Evolutionary conservation across 805 yeast genomes (phyloP).

Genomic region (Blastobotrys parvus): DNA sequence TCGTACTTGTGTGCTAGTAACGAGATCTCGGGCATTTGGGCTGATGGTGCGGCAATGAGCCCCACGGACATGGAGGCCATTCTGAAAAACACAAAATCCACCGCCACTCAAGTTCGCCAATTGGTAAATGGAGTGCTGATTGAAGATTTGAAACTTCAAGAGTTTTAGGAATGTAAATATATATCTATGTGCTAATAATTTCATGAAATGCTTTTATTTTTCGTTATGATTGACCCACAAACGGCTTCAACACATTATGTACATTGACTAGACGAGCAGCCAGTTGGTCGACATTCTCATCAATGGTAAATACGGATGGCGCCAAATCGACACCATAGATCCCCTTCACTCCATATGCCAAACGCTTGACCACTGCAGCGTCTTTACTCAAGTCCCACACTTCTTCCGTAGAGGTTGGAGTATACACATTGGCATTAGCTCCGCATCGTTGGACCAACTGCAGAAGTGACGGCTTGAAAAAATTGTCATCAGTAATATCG

Average conservation of each 20-base stretch:
- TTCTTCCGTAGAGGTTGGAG: slow-evolving; percentile 17
- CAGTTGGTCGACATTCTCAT: slow-evolving; percentile 26
- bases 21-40: slow-evolving; percentile 48
- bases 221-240: too few species aligned
- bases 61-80: slow-evolving; percentile 21
- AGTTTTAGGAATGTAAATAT: too few species aligned
- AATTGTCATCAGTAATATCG: slow-evolving; percentile 27
- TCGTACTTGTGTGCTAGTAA: slow-evolving; percentile 41
- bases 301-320: slow-evolving; percentile 35
- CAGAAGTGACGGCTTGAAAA: slow-evolving; percentile 28
- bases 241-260: slow-evolving; percentile 25
- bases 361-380: slow-evolving; percentile 17
- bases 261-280: slow-evolving; percentile 24
- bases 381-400: slow-evolving; percentile 19
- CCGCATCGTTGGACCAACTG: slow-evolving; percentile 17
- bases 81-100: slow-evolving; percentile 34
- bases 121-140: slow-evolving; percentile 40
- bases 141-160: slow-evolving; percentile 11
- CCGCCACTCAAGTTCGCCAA: slow-evolving; percentile 36
- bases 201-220: too few species aligned
- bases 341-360: slow-evolving; percentile 22
- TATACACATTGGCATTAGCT: slow-evolving; percentile 16
- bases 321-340: slow-evolving; percentile 31
- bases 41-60: slow-evolving; percentile 28
- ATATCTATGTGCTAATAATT: too few species aligned